A percentile compares a stretch with the other conserved stretches of the same genome.
Conservation (phyloP, 164 flowering plant species). For the Dillenia turbinata region DNA sequence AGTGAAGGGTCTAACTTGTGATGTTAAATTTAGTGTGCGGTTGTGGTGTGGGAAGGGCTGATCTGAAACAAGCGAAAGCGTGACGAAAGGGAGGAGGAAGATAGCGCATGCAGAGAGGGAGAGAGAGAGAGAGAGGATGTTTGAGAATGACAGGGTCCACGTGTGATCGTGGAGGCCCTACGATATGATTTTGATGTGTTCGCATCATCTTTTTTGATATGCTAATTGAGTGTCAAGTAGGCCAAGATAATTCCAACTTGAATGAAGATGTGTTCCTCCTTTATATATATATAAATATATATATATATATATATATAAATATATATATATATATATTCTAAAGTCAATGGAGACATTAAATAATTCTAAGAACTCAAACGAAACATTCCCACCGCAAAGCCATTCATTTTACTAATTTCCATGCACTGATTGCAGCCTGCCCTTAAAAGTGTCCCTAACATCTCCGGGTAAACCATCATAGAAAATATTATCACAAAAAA, state of each 20-base stretch:
- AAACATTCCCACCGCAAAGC: constrained; percentile 1
- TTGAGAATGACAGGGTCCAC: constrained; percentile 24
- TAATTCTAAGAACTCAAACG: background rate
- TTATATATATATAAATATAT: too few relatives aligned
- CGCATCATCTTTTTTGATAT: constrained; percentile 18
- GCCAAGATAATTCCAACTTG: constrained; percentile 7
- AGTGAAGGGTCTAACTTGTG: constrained; percentile 6
- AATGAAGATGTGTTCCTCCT: background rate
- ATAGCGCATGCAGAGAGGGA: constrained; percentile 44
- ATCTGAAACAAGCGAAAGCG: constrained; percentile 46
- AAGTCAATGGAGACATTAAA: constrained; percentile 27
- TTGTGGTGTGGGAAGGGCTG: constrained; percentile 8
- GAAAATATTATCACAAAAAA: too few relatives aligned
- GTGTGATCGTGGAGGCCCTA: constrained; percentile 29
- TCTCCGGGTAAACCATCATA: too few relatives aligned
- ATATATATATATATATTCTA: constrained; percentile 1
- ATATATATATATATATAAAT: background rate
- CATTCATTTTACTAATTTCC: constrained; percentile 11
- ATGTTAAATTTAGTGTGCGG: constrained; percentile 3
- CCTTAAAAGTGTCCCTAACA: too few relatives aligned
- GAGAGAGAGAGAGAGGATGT: constrained; percentile 15
- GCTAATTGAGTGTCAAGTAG: constrained; percentile 21
- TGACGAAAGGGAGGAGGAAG: constrained; percentile 37
- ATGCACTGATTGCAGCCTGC: background rate
- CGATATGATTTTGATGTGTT: constrained; percentile 20